Conservation (phyloP, 2,329 filamentous ascomycete species). For the Cladophialophora yegresii region DNA sequence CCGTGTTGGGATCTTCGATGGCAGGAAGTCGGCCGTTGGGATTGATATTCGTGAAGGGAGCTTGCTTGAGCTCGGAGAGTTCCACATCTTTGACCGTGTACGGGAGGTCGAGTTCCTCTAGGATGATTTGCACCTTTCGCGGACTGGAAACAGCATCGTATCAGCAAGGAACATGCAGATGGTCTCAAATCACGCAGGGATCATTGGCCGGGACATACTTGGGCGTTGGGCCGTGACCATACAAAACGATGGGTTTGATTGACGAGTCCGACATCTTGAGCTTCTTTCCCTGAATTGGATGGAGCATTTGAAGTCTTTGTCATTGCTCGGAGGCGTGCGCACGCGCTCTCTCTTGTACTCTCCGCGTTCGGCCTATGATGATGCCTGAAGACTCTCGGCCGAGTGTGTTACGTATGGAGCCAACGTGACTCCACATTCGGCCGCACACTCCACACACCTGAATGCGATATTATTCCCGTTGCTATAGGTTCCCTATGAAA, state of each 20-base stretch:
- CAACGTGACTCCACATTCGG: background rate
- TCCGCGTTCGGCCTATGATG: background rate
- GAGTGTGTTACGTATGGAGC: background rate
- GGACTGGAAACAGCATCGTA: slow-evolving; percentile 20
- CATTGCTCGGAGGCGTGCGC: background rate
- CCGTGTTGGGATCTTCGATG: slow-evolving; percentile 44
- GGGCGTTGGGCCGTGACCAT: background rate
- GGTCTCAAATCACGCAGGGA: background rate
- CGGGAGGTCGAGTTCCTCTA: slow-evolving; percentile 42
- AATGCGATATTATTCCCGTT: background rate
- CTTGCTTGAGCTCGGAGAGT: slow-evolving; percentile 37
- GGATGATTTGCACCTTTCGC: slow-evolving; percentile 39
- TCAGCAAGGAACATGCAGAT: background rate
- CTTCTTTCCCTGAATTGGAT: background rate
- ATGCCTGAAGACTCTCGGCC: background rate
- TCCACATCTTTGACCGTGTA: slow-evolving; percentile 36
- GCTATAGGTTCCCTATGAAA: background rate
- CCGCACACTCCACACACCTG: background rate
- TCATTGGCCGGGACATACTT: background rate
- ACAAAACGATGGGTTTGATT: background rate
- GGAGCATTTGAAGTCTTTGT: background rate
- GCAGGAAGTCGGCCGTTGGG: slow-evolving; percentile 41
- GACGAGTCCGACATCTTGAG: slow-evolving; percentile 5
- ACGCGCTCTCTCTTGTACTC: background rate
- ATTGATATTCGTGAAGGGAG: slow-evolving; percentile 19